These are phyloP conservation scores for Karstenula rhodostoma DNA, from an alignment of 2,329 filamentous ascomycete genomes.

Conservation along the genomic window DNA sequence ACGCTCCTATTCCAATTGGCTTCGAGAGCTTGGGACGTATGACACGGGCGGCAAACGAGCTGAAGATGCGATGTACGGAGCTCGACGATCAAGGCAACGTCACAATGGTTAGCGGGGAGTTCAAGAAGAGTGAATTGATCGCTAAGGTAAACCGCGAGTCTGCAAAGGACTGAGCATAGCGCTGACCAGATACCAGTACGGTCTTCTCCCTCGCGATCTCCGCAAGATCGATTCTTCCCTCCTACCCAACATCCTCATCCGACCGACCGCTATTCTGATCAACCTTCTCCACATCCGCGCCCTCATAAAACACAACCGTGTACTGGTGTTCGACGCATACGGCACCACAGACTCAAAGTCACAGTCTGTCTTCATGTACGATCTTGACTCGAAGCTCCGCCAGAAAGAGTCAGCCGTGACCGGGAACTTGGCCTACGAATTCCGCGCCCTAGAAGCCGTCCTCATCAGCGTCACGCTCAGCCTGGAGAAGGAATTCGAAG, in stretches of 20 bases:
- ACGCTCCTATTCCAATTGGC: slow-evolving; percentile 50
- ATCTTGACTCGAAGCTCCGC: slow-evolving; percentile 88
- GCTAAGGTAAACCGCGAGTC: slow-evolving; percentile 70
- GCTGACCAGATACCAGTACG: slow-evolving; percentile 68
- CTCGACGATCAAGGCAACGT: slow-evolving; percentile 92
- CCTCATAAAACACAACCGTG: slow-evolving; percentile 91
- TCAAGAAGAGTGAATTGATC: slow-evolving; percentile 97
- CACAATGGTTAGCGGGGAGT: slow-evolving; percentile 91
- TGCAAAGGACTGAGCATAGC: background rate
- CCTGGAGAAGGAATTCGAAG: slow-evolving; percentile 92
- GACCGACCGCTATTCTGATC: slow-evolving; percentile 90
- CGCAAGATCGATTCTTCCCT: slow-evolving; percentile 98
- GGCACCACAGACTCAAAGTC: slow-evolving; percentile 94
- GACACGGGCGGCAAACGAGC: slow-evolving; percentile 82
- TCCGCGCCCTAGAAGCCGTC: slow-evolving; percentile 93
- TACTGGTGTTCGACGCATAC: slow-evolving; percentile 95
- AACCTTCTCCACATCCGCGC: slow-evolving; percentile 97
- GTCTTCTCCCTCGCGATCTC: slow-evolving; percentile 89
- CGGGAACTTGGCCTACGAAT: slow-evolving; percentile 83
- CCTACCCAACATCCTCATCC: slow-evolving; percentile 92
- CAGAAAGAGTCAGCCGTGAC: slow-evolving; percentile 70
- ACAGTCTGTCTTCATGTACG: slow-evolving; percentile 97
- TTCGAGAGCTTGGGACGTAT: slow-evolving; percentile 68
- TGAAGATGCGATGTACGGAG: slow-evolving; percentile 90
- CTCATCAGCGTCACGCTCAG: slow-evolving; percentile 92